Evolutionary conservation across 805 yeast species (phyloP).

Genomic region (Pichia ethanolica): DNA sequence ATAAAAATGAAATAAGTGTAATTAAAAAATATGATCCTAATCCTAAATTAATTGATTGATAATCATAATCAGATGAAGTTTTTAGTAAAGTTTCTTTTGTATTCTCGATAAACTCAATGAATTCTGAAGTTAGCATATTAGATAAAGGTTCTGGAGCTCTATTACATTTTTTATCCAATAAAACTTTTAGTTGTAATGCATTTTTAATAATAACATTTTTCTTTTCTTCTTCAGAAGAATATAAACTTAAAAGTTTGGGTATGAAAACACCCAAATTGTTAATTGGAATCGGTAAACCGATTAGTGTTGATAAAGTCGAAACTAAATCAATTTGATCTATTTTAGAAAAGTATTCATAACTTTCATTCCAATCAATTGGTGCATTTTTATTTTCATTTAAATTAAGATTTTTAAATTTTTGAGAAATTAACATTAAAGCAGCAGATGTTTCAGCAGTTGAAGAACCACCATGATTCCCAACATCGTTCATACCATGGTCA

Average conservation of each 20-base stretch:
- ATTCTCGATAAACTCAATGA: constrained; percentile 30
- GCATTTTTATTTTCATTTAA: constrained; percentile 21
- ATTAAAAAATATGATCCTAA: constrained; percentile 27
- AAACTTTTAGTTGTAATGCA: constrained; percentile 45
- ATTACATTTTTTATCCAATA: constrained; percentile 38
- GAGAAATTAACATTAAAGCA: constrained; percentile 64
- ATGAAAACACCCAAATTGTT: constrained; percentile 71
- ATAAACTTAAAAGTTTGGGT: constrained; percentile 46
- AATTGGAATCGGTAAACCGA: constrained; percentile 61
- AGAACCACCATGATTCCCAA: constrained; percentile 96
- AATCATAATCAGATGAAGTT: constrained; percentile 68
- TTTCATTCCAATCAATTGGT: constrained; percentile 33
- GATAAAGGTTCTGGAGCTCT: constrained; percentile 16
- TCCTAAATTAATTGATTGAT: constrained; percentile 40
- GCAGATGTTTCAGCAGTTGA: constrained; percentile 89
- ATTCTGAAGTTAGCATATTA: constrained; percentile 10
- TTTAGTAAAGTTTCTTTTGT: constrained; percentile 47
- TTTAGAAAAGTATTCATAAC: constrained; percentile 44
- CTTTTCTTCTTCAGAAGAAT: constrained; percentile 32
- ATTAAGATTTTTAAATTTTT: constrained; percentile 37
- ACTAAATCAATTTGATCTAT: constrained; percentile 68
- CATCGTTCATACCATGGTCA: constrained; percentile 94
- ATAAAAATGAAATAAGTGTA: constrained; percentile 23
- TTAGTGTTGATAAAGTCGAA: constrained; percentile 55
- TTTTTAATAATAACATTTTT: constrained; percentile 42